phyloP scores from a whole-genome alignment of 108 stramenopile genomes.

The Nitzschia sp. region DNA sequence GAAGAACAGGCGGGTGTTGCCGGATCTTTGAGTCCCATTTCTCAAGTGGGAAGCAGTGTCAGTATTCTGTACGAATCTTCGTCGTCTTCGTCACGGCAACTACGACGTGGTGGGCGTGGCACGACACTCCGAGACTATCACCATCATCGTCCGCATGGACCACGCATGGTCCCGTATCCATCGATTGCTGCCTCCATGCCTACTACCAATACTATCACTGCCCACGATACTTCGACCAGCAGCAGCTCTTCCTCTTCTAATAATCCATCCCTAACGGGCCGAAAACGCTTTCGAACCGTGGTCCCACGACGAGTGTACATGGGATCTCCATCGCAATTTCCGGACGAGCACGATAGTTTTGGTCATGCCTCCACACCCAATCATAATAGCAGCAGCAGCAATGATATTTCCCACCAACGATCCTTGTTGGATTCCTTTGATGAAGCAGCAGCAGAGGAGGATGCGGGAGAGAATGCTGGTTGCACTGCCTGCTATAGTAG shows the following conservation, averaged over 20 bases:
- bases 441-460: conserved; percentile 22
- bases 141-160: background rate
- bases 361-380: background rate
- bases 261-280: conserved; percentile 28
- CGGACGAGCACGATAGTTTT: conserved; percentile 41
- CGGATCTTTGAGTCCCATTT: conserved; percentile 19
- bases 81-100: background rate
- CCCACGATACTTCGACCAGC: background rate
- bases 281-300: conserved; percentile 41
- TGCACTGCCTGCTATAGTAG: background rate
- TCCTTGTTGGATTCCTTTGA: conserved; percentile 35
- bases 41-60: conserved; percentile 10
- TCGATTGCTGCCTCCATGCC: background rate
- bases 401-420: background rate
- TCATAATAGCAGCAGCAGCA: conserved; percentile 5
- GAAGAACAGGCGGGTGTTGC: conserved; percentile 4
- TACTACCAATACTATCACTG: background rate
- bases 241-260: background rate
- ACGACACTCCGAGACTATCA: background rate
- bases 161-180: background rate
- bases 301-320: conserved; percentile 39
- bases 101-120: background rate
- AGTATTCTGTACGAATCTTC: background rate
- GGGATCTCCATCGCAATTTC: conserved; percentile 16
- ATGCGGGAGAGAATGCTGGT: background rate